These are phyloP conservation scores for Fusarium burgessii DNA, from an alignment of 2,329 filamentous ascomycete genomes.

Conservation along the genomic window DNA sequence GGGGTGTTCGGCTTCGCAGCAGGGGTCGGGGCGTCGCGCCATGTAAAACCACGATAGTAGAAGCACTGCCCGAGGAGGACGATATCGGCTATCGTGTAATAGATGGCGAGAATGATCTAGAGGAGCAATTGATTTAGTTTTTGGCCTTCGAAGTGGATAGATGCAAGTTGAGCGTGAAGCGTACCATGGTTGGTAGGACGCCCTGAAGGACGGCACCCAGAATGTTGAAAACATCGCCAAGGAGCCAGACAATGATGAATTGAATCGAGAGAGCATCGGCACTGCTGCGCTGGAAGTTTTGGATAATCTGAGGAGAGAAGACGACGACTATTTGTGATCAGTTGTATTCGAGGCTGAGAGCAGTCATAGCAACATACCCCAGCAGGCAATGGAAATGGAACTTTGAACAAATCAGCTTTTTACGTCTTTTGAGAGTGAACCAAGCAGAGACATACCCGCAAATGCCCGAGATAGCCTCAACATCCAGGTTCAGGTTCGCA, in stretches of 20 bases:
- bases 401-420: constrained; percentile 56
- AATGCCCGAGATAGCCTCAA: constrained; percentile 92
- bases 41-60: constrained; percentile 90
- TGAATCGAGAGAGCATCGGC: constrained; percentile 90
- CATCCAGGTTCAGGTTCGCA: constrained; percentile 76
- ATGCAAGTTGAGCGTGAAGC: constrained; percentile 23
- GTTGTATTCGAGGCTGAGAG: constrained; percentile 11
- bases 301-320: constrained; percentile 95
- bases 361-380: constrained; percentile 61
- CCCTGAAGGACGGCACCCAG: constrained; percentile 91
- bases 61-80: constrained; percentile 91
- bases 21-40: constrained; percentile 65
- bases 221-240: constrained; percentile 97
- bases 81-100: constrained; percentile 92
- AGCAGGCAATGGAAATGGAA: constrained; percentile 96
- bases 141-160: neutral
- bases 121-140: constrained; percentile 24
- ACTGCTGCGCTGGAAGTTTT: constrained; percentile 88
- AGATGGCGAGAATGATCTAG: constrained; percentile 87
- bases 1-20: constrained; percentile 55
- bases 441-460: constrained; percentile 73
- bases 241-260: constrained; percentile 93
- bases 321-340: constrained; percentile 75
- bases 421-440: neutral
- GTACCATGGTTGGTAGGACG: constrained; percentile 90